These are phyloP conservation scores for Calophaca sinica DNA, from an alignment of 306 rosid genomes.

Conservation along the genomic window DNA sequence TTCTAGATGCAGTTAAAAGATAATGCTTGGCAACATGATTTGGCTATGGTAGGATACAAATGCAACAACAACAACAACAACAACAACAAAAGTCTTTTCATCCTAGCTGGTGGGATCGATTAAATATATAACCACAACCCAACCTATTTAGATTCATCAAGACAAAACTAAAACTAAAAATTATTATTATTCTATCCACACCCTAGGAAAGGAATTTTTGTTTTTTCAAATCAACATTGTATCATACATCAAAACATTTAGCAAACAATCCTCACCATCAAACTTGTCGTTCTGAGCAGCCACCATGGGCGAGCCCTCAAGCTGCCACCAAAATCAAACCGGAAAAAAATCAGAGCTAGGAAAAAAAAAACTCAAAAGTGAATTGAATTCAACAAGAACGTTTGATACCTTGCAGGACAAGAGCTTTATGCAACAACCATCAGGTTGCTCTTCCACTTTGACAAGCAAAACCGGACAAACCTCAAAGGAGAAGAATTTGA, in stretches of 20 bases:
- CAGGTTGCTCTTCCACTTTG: slow-evolving; percentile 80
- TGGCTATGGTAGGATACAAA: not conserved
- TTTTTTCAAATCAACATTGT: not conserved
- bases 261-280: slow-evolving; percentile 62
- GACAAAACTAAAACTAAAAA: not conserved
- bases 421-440: slow-evolving; percentile 88
- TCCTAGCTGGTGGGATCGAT: too few species aligned
- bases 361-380: not conserved
- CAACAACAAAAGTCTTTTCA: too few species aligned
- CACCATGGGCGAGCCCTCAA: slow-evolving; percentile 86
- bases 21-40: not conserved
- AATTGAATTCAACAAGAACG: not conserved
- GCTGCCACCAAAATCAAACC: slow-evolving; percentile 55
- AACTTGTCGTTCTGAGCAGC: slow-evolving; percentile 93
- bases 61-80: too few species aligned
- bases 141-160: not conserved
- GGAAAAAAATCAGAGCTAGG: slow-evolving; percentile 39
- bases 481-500: slow-evolving; percentile 87
- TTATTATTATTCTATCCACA: not conserved
- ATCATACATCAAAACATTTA: not conserved
- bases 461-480: slow-evolving; percentile 92
- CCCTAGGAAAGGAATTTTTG: not conserved
- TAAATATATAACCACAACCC: not conserved
- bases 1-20: not conserved
- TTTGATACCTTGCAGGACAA: slow-evolving; percentile 85